Evolutionary conservation across 495 filamentous ascomycete genomes (phyloP), one percentile per base, ranked within the genome.

Genomic region (Lasiosphaeris hirsuta): DNA sequence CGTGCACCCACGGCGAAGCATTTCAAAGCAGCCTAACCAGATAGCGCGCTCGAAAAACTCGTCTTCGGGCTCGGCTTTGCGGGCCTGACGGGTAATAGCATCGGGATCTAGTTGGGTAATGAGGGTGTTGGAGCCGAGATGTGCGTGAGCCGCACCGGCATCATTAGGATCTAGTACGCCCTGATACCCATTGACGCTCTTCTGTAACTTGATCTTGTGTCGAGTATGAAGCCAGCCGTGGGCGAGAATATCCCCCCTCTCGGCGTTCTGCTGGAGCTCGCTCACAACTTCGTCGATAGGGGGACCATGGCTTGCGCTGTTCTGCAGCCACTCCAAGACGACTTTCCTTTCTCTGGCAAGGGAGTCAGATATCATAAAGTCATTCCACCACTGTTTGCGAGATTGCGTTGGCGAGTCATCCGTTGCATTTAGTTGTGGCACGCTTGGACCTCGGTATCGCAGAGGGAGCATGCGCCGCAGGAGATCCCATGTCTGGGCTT

Each of bases 61-160:
- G 64, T 99, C 94, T 62, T 90, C 82, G 43, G 80, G 81, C 64
- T 93, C 86, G 30, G 97, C 72, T 38, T 75, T 79, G 35, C 86
- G 82, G 33, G 78, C 78, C 71, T 97, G 92, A 48, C 94, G 84
- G 38, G 84, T 85, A 11, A 86, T 77, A 6, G 92, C 90, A 79
- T 99, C 94, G 5, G 95, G 95, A 59, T 99, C 94, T 19, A 99
- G 77, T 64, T 96, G 89, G n/a, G 90, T 95, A 43, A 97, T 80
- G 4, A 96, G 65, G 5, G 82, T 67, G 37, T 84, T 80, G 39
- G 84, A 84, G 30, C 84, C 82, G 3, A 80, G 68, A 52, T 85
- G 78, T 35, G 80, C 78, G 53, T 79, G 76, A 38, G 81, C 75
- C 23, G 86, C 77, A 44, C 76, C 78, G 38, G 81, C 73, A 43